Evolutionary conservation across 2,329 filamentous ascomycete species (phyloP), one percentile per base, ranked within the genome.

Genomic region (Fusarium verticillioides): DNA sequence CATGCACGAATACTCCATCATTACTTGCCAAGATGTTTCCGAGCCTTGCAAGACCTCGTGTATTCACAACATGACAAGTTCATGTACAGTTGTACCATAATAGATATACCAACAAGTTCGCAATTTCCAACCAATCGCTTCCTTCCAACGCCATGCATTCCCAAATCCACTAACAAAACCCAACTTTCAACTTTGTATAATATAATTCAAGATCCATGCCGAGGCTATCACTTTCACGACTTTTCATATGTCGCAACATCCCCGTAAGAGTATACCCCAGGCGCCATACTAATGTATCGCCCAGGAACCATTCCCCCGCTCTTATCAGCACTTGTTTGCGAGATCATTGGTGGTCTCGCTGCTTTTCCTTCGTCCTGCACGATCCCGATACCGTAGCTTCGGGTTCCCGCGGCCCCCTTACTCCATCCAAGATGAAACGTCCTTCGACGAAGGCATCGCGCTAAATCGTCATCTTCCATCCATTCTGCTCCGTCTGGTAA

Each of bases 401-500:
- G 75, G 7, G 60, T 65, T n/a, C 70, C 73, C 7, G 49, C 59
- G 26, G 63, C 60, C 21, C 62, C 63, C 28, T 71, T 74, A 16
- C 72, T 70, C 74, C 74, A 79, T 46, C 75, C 76, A 12, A 79
- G 70, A 30, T 72, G 69, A 46, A 79, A 78, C 15, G 77, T 77
- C 44, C 75, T 77, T 34, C 76, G 75, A n/a, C 76, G 74, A 9
- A 78, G 62, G n/a, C 74, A 73, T 42, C 74, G 56, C 15, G 69
- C 74, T n/a, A 79, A 54, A 40, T 75, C 69, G 21, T 73, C 67
- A 28, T 79, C 76, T n/a, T 70, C 59, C 70, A 79, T 75, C 75
- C 77, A 79, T 37, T 78, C 76, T 13, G 73, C 74, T 28, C 78
- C 78, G 19, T 73, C 64, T 7, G 78, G 78, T 11, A 79, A 61